phyloP scores from a whole-genome alignment of 352 stramenopile genomes.

The Pythium grandisporangium region DNA sequence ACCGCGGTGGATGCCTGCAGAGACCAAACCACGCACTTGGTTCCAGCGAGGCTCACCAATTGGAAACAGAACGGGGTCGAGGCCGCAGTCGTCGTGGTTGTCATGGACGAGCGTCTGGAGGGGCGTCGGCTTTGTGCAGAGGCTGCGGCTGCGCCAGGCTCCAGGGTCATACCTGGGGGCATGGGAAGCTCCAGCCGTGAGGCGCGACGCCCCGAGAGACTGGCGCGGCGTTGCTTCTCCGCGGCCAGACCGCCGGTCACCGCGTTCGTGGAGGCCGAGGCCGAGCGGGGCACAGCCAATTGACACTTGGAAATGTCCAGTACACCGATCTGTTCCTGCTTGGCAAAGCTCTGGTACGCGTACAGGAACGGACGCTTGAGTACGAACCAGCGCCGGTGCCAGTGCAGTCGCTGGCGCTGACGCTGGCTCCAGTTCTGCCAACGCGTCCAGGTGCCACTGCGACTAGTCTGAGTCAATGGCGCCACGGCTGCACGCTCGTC shows the following conservation, averaged over 20 bases:
- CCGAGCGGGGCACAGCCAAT: constrained; percentile 26
- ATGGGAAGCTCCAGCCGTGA: not conserved
- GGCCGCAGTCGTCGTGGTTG: no score
- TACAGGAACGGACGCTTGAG: constrained; percentile 75
- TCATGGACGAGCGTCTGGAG: no score
- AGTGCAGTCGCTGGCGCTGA: no score
- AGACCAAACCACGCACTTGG: constrained; percentile 61
- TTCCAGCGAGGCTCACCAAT: constrained; percentile 33
- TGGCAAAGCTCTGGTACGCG: constrained; percentile 55
- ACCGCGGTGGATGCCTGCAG: constrained; percentile 56
- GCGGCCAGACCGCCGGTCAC: no score
- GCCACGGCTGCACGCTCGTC: constrained; percentile 32
- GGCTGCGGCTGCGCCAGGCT: no score
- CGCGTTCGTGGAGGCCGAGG: not conserved
- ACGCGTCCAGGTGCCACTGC: no score
- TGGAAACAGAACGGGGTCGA: constrained; percentile 57
- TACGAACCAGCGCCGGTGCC: constrained; percentile 76
- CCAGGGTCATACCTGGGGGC: no score
- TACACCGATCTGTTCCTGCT: constrained; percentile 55
- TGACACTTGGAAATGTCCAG: constrained; percentile 65
- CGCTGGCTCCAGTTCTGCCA: no score
- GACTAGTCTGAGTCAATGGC: no score
- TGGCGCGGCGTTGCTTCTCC: not conserved
- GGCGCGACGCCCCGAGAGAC: not conserved
- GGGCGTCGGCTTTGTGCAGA: no score